Percentiles rank a stretch among this genome's conserved stretches.
Conservation (phyloP, 257 asterid genomes). For the Lycium ferocissimum region DNA sequence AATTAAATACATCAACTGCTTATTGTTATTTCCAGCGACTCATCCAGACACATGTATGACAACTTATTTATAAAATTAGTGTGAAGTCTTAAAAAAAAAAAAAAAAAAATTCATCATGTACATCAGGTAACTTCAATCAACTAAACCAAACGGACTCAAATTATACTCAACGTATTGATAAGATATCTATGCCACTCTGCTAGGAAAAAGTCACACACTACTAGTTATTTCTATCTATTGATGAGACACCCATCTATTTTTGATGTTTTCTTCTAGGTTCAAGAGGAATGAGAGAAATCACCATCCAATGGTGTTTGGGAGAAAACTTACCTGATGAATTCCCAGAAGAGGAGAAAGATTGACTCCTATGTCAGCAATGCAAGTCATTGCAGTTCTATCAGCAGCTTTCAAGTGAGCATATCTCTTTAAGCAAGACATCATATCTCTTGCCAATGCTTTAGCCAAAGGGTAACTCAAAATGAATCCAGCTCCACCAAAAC, state of each 20-base stretch:
- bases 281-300: too few species aligned
- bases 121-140: background rate
- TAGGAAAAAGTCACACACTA: background rate
- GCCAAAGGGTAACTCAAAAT: conserved; percentile 66
- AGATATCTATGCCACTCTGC: background rate
- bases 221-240: too few species aligned
- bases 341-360: conserved; percentile 59
- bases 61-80: background rate
- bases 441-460: conserved; percentile 51
- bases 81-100: too few species aligned
- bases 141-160: background rate
- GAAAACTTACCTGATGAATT: conserved; percentile 57
- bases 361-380: conserved; percentile 72
- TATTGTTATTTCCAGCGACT: background rate
- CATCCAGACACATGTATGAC: background rate
- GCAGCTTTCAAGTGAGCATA: conserved; percentile 49
- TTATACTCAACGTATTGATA: background rate
- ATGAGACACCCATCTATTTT: too few species aligned
- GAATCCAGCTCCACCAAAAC: conserved; percentile 78
- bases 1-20: background rate
- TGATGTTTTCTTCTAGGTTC: too few species aligned
- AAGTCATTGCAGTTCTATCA: conserved; percentile 54
- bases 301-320: too few species aligned
- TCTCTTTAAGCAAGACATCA: conserved; percentile 57
- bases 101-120: background rate